Conservation (phyloP, 495 filamentous ascomycete genomes). For the Diplogelasinospora grovesii region DNA sequence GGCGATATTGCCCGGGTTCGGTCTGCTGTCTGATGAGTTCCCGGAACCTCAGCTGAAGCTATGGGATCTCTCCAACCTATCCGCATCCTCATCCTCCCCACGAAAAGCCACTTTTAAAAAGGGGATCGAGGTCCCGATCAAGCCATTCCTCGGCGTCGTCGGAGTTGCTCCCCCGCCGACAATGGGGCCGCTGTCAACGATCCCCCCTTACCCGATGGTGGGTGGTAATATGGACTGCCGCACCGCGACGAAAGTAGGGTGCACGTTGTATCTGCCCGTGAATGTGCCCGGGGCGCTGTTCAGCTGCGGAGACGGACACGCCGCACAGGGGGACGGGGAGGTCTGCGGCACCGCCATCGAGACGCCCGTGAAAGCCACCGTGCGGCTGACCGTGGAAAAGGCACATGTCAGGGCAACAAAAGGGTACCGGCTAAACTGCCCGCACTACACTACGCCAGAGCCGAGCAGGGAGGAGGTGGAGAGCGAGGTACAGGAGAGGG, state of each 20-base stretch:
- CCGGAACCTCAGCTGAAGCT: slow-evolving; percentile 37
- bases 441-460: slow-evolving; percentile 38
- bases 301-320: slow-evolving; percentile 50
- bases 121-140: slow-evolving; percentile 38
- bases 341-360: slow-evolving; percentile 51
- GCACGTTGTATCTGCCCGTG: slow-evolving; percentile 41
- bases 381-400: slow-evolving; percentile 42
- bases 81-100: background rate
- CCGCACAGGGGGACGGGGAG: slow-evolving; percentile 48
- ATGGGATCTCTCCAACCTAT: slow-evolving; percentile 35
- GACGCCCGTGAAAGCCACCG: slow-evolving; percentile 41
- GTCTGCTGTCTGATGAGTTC: slow-evolving; percentile 43
- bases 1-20: slow-evolving; percentile 44
- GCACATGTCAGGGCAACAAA: slow-evolving; percentile 15
- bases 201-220: slow-evolving; percentile 41
- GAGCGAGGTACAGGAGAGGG: slow-evolving; percentile 13
- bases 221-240: slow-evolving; percentile 49
- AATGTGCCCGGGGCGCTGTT: slow-evolving; percentile 44
- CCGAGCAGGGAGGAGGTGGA: slow-evolving; percentile 15
- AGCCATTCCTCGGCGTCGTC: slow-evolving; percentile 47
- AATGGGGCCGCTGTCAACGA: slow-evolving; percentile 38
- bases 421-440: slow-evolving; percentile 32
- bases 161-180: slow-evolving; percentile 41
- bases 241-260: slow-evolving; percentile 35
- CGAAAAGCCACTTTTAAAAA: slow-evolving; percentile 38